Conservation (phyloP, 345 rosid genomes). For the Cardamine occulta region DNA sequence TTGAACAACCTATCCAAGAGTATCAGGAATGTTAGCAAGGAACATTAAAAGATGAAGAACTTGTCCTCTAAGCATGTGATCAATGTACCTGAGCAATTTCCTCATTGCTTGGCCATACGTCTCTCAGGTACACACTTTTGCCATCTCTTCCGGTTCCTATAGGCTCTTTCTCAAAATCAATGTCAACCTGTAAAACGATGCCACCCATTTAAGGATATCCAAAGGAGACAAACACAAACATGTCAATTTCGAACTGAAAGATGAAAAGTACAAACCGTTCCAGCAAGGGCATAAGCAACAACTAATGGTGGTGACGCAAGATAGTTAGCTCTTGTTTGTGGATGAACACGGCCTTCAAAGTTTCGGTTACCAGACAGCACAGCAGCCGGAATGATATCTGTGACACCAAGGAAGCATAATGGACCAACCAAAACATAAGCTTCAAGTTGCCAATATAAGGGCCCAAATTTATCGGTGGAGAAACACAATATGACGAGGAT, state of each 20-base stretch:
- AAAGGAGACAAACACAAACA: slow-evolving; percentile 11
- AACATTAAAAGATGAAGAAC: neutral
- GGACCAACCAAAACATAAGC: slow-evolving; percentile 16
- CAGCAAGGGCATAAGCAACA: slow-evolving; percentile 92
- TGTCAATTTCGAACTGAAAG: neutral
- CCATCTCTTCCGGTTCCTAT: slow-evolving; percentile 74
- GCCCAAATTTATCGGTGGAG: neutral
- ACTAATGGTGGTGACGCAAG: slow-evolving; percentile 92
- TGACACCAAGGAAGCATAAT: slow-evolving; percentile 6
- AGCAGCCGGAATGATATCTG: slow-evolving; percentile 81
- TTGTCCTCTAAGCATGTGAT: neutral
- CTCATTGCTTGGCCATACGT: slow-evolving; percentile 80
- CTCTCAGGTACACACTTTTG: slow-evolving; percentile 61
- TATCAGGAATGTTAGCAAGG: slow-evolving; percentile 18
- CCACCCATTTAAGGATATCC: neutral
- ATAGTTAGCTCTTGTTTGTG: slow-evolving; percentile 82
- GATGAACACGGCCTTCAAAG: slow-evolving; percentile 90
- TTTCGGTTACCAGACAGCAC: slow-evolving; percentile 89
- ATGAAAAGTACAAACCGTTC: slow-evolving; percentile 50
- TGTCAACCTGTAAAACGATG: slow-evolving; percentile 60
- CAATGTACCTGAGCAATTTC: slow-evolving; percentile 70
- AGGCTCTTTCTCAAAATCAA: slow-evolving; percentile 85
- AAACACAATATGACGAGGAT: neutral
- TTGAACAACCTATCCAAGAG: slow-evolving; percentile 63
- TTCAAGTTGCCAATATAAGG: neutral